Percentiles rank a stretch among this genome's conserved stretches.
phyloP scores from a whole-genome alignment of 169 alveolate genomes.

The Plasmodium relictum region DNA sequence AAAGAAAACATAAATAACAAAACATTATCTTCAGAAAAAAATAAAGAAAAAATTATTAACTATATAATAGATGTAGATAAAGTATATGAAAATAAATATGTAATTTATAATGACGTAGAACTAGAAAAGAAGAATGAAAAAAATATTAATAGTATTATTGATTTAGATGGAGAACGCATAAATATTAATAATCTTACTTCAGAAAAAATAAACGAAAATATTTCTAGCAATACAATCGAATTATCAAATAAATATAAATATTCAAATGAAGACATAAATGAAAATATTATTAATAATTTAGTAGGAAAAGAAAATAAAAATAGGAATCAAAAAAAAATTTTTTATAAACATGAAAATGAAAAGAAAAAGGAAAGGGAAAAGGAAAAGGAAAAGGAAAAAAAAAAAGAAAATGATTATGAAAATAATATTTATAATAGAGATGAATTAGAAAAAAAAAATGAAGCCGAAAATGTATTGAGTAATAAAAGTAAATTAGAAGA shows the following conservation, averaged over 20 bases:
- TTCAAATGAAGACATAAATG: neutral
- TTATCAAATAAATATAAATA: neutral
- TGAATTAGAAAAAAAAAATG: slow-evolving; percentile 1
- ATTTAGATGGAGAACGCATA: neutral
- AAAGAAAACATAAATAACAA: slow-evolving; percentile 4
- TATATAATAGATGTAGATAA: slow-evolving; percentile 52
- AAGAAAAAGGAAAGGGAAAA: neutral
- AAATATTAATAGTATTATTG: neutral
- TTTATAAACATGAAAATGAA: neutral
- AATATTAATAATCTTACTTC: neutral
- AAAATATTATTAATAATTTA: neutral
- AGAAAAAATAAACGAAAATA: neutral
- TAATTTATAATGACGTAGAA: slow-evolving; percentile 9
- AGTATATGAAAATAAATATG: slow-evolving; percentile 30
- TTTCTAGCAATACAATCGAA: neutral
- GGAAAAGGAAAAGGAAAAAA: neutral
- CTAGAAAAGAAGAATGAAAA: neutral
- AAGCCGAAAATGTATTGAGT: neutral
- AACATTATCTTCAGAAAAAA: neutral
- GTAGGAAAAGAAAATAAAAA: neutral
- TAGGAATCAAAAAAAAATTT: neutral
- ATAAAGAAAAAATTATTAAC: slow-evolving; percentile 9
- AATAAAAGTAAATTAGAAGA: neutral
- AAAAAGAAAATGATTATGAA: neutral
- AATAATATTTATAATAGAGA: slow-evolving; percentile 6